A percentile compares a stretch with the other conserved stretches of the same genome.
Evolutionary conservation across 2,329 filamentous ascomycete genomes (phyloP).

Genomic region (Neurospora sp.): DNA sequence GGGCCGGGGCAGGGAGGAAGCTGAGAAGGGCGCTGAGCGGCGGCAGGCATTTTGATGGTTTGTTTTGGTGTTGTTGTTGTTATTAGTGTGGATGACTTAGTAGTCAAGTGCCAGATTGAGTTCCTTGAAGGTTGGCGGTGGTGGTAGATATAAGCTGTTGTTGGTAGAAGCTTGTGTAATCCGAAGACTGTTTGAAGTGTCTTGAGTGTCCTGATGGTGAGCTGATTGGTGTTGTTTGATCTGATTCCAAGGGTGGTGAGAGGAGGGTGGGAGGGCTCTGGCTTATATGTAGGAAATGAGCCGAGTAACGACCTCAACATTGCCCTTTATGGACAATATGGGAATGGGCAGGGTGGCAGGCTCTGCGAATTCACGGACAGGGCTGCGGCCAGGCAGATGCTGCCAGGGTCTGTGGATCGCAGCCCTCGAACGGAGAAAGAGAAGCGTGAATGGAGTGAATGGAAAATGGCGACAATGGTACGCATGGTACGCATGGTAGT

Average conservation of each 20-base stretch:
- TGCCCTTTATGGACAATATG: conserved; percentile 12
- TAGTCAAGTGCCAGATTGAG: background rate
- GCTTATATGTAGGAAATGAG: conserved; percentile 17
- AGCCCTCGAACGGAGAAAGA: background rate
- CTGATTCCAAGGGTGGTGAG: conserved; percentile 11
- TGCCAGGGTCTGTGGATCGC: conserved; percentile 12
- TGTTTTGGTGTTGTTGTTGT: conserved; percentile 5
- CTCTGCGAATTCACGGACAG: conserved; percentile 11
- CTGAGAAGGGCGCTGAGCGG: conserved; percentile 49
- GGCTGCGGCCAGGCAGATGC: conserved; percentile 13
- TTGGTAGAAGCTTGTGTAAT: conserved; percentile 3
- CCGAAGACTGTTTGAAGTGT: background rate
- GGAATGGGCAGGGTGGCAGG: conserved; percentile 11
- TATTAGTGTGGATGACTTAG: background rate
- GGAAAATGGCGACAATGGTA: background rate
- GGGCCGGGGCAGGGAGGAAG: conserved; percentile 59
- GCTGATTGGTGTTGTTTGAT: conserved; percentile 10
- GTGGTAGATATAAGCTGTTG: conserved; percentile 3
- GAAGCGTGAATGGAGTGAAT: background rate
- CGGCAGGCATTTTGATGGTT: conserved; percentile 35
- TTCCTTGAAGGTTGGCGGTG: background rate
- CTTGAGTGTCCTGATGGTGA: conserved; percentile 5
- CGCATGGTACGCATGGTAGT: conserved; percentile 4
- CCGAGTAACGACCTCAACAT: conserved; percentile 16
- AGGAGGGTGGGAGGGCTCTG: conserved; percentile 9